Base-by-base conservation (phyloP, 2,329 filamentous ascomycete species). In the Diaporthe vaccinii region DNA sequence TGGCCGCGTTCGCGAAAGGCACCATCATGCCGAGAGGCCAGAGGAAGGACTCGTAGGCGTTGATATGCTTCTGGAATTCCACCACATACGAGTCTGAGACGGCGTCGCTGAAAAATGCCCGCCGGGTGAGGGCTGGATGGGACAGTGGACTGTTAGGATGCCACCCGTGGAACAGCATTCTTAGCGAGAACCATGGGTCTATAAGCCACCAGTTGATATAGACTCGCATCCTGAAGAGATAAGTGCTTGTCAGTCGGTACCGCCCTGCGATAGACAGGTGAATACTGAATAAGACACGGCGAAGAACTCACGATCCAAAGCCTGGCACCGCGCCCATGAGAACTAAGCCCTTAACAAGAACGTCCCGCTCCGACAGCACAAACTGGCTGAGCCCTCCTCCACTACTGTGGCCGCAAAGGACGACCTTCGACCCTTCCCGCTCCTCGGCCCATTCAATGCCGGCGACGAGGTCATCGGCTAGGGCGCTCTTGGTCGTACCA, bases 61-160 rank as follows among this genome's bases (percentile, higher is more conserved):
- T 84, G 74, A 88, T 82, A 4, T 84, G 82, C 1, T 79, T 78
- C 77, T 87, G 85, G 71, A 91, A 87, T 3, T 82, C 80, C 3
- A 80, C 68, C 2, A 90, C 83, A 7, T 85, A 80, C 2, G 80
- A 77, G 7, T 83, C 80, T 0, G 86, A 84, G 62, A 86, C 87
- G 20, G 80, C 76, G 0, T 84, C 78, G 67, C 87, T 86, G 79
- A 91, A 91, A 80, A 91, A 91, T 2, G 85, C 86, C 6, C 82
- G 83, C 28, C 84, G 84, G 1, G 88, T 85, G 17, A 91, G 82
- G n/a, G 80, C 79, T 0, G 87, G 87, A 25, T 87, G 88, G 1
- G 87, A 88, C 2, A 91, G 84, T 0, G 88, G 86, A 65, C 89
- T 90, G 76, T 86, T 86, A 20, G 88, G 84, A 78, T 89, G 88